Evolutionary conservation across 2,329 filamentous ascomycete species (phyloP), one percentile per base, ranked within the genome.

Genomic region (Mariannaea elegans): DNA sequence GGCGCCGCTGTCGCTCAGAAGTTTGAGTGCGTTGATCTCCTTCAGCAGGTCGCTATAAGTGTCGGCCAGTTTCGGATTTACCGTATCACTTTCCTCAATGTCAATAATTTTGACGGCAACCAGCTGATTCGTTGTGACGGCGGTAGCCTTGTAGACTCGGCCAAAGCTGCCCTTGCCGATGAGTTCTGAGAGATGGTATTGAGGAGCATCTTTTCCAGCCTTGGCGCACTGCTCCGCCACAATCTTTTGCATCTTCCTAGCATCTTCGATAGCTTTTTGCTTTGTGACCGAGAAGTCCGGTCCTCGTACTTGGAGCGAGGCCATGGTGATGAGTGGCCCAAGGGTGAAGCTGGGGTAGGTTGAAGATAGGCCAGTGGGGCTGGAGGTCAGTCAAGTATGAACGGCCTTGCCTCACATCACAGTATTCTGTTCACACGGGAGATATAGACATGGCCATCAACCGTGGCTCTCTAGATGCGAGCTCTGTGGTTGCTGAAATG

Each of bases 91-190:
- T 70, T 91, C 90, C 70, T 95, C 92, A 45, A 94, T 91, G 72
- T 94, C 90, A 71, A 94, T 92, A 67, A 94, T 94, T 77, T 95
- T 93, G 72, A 93, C 84, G 16, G 90, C 90, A 21, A 93, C 90
- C 19, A 91, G 77, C 63, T 83, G 74, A 38, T 79, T 77, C 3
- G 78, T 80, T 44, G 76, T 79, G 38, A 78, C 59, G 18, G 79
- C 76, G 16, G 75, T 80, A 29, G 82, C 88, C 74, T 90, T 92
- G 77, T 91, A 93, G 14, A 93, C 90, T 32, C 89, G 84, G 2
- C 90, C 90, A 71, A 90, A 92, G 61, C 86, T 87, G 41, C 90
- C 90, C 72, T 92, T 92, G 56, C 90, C 90, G 65, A 92, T 92
- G 55, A 92, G 80, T 73, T 92, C 90, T 12, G 84, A 81, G 32